Evolutionary conservation across 2,329 filamentous ascomycete species (phyloP).

Genomic region (Fusarium sp.): DNA sequence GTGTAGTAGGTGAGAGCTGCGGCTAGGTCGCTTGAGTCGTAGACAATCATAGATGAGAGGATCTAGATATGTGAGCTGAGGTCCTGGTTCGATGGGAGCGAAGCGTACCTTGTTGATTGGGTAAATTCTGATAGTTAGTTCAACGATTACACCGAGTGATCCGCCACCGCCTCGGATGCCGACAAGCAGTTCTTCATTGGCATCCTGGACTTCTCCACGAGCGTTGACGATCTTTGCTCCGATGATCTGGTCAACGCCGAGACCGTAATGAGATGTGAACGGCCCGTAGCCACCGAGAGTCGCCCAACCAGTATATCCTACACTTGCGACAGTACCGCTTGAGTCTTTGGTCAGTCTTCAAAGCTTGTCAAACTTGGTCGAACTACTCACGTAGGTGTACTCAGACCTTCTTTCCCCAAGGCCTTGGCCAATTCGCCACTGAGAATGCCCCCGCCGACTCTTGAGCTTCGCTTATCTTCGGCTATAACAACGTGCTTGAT

Average conservation of each 20-base stretch:
- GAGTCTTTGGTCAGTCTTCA: rapidly evolving
- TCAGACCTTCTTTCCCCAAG: not conserved
- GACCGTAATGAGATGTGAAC: not conserved
- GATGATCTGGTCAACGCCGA: constrained; percentile 18
- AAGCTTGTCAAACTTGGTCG: rapidly evolving
- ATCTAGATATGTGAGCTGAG: not conserved
- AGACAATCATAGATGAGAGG: not conserved
- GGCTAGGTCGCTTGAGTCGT: not conserved
- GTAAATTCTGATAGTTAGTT: not conserved
- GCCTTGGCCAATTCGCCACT: rapidly evolving
- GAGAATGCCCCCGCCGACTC: constrained; percentile 5
- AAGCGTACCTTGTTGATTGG: not conserved
- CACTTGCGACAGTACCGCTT: not conserved
- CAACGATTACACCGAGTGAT: constrained; percentile 1
- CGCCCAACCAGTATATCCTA: constrained; percentile 26
- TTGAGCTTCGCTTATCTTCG: not conserved
- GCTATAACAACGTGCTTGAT: not conserved
- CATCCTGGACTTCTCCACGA: not conserved
- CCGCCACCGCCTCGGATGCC: constrained; percentile 17
- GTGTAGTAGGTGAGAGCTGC: not conserved
- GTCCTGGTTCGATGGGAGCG: rapidly evolving
- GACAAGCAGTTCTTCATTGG: not conserved
- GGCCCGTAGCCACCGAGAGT: constrained; percentile 16
- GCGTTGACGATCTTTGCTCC: not conserved
- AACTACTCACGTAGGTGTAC: not conserved